Evolutionary conservation across 2,329 filamentous ascomycete genomes (phyloP).

Genomic region (Madurella mycetomatis): DNA sequence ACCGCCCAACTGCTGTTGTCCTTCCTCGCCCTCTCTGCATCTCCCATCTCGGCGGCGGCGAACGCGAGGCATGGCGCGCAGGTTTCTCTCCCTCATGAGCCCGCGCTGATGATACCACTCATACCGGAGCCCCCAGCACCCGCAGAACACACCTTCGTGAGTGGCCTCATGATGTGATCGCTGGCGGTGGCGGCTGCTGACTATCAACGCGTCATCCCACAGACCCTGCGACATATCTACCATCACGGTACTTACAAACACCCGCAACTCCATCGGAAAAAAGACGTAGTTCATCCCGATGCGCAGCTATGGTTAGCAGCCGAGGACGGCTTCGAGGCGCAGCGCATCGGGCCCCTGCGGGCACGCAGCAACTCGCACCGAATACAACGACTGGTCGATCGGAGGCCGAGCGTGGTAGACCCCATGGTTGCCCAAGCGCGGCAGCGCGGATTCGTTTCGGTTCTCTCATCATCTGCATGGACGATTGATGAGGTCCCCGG

Average conservation of each 20-base stretch:
- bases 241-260: constrained; percentile 83
- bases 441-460: constrained; percentile 60
- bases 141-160: constrained; percentile 53
- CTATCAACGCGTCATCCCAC: constrained; percentile 11
- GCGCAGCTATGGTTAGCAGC: constrained; percentile 59
- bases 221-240: constrained; percentile 80
- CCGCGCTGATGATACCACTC: constrained; percentile 37
- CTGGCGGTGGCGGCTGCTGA: not conserved
- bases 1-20: constrained; percentile 61
- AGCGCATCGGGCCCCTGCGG: constrained; percentile 49
- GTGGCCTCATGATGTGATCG: constrained; percentile 16
- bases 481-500: constrained; percentile 70
- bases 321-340: constrained; percentile 52
- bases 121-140: constrained; percentile 43
- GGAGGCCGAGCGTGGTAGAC: constrained; percentile 72
- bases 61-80: constrained; percentile 35
- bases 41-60: constrained; percentile 34
- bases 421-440: constrained; percentile 70
- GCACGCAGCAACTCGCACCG: constrained; percentile 60
- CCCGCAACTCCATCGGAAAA: constrained; percentile 69
- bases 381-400: constrained; percentile 79
- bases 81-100: constrained; percentile 41
- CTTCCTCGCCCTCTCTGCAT: constrained; percentile 57
- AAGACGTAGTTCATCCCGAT: constrained; percentile 60
- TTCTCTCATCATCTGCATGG: constrained; percentile 73